phyloP scores from a whole-genome alignment of 768 basidiomycete genomes.

The Udeniomyces megalosporus region DNA sequence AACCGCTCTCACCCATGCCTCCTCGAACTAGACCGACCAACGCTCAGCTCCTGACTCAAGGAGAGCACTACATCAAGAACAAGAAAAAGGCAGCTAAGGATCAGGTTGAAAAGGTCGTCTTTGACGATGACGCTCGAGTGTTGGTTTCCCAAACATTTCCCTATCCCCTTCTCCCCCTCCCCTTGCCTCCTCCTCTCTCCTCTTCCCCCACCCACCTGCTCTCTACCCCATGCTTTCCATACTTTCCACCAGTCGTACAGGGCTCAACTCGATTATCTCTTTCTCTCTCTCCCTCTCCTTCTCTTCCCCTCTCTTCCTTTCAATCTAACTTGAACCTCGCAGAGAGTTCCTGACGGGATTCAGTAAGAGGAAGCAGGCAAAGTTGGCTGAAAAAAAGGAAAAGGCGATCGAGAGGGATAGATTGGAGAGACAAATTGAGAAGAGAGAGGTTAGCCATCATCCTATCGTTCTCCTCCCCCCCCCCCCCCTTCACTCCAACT shows the following conservation, averaged over 20 bases:
- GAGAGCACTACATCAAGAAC: constrained; percentile 11
- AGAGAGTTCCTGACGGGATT: constrained; percentile 17
- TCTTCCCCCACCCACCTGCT: too few species aligned
- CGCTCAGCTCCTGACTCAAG: constrained; percentile 12
- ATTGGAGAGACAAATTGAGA: background rate
- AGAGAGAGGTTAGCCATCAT: constrained; percentile 5
- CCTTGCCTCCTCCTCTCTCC: background rate
- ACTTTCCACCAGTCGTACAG: too few species aligned
- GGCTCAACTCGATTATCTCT: background rate
- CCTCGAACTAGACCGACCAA: background rate
- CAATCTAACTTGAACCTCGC: background rate
- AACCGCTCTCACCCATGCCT: too few species aligned
- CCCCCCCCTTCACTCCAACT: background rate
- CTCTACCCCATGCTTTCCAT: too few species aligned
- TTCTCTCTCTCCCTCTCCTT: too few species aligned
- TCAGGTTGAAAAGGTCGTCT: constrained; percentile 11
- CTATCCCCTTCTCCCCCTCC: background rate
- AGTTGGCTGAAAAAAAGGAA: constrained; percentile 13
- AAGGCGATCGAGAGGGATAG: constrained; percentile 13
- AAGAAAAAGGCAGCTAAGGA: background rate
- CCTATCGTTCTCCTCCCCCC: background rate
- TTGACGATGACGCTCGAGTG: constrained; percentile 16
- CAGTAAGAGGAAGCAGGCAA: constrained; percentile 16
- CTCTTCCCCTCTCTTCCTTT: background rate
- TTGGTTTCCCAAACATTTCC: too few species aligned